A percentile compares a stretch with the other conserved stretches of the same genome.
Conservation (phyloP, 768 basidiomycete genomes). For the Leccinum fibrillosum region DNA sequence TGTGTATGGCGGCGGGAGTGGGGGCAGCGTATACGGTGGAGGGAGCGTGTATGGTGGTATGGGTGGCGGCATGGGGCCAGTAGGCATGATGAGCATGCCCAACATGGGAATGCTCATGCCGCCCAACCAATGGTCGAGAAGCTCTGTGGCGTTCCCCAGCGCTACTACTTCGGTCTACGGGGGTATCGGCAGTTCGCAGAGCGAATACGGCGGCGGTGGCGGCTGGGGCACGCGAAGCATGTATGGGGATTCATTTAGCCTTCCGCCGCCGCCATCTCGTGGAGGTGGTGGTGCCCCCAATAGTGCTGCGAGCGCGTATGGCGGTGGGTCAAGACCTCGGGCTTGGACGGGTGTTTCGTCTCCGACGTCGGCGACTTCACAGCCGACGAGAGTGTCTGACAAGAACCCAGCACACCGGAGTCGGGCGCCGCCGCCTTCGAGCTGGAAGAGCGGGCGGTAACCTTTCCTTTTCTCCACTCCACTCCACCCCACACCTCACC, state of each 20-base stretch:
- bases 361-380: slow-evolving; percentile 12
- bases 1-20: slow-evolving; percentile 42
- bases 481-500: not conserved
- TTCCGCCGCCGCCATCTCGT: slow-evolving; percentile 25
- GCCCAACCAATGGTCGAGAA: slow-evolving; percentile 39
- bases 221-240: slow-evolving; percentile 59
- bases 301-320: slow-evolving; percentile 20
- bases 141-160: slow-evolving; percentile 50
- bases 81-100: slow-evolving; percentile 41
- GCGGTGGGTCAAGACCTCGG: slow-evolving; percentile 27
- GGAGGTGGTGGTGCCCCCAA: slow-evolving; percentile 3
- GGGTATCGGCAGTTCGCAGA: slow-evolving; percentile 50
- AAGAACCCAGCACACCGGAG: slow-evolving; percentile 23
- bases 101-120: slow-evolving; percentile 39
- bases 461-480: not conserved
- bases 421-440: slow-evolving; percentile 53
- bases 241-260: slow-evolving; percentile 66
- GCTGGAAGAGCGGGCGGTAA: slow-evolving; percentile 47
- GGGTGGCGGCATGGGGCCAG: slow-evolving; percentile 30
- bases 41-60: slow-evolving; percentile 48
- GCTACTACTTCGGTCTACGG: slow-evolving; percentile 54
- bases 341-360: slow-evolving; percentile 31
- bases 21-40: slow-evolving; percentile 33
- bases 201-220: slow-evolving; percentile 57
- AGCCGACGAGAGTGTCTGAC: slow-evolving; percentile 11